Base-by-base conservation (phyloP, 306 rosid genomes). In the Vigna unguiculata region DNA sequence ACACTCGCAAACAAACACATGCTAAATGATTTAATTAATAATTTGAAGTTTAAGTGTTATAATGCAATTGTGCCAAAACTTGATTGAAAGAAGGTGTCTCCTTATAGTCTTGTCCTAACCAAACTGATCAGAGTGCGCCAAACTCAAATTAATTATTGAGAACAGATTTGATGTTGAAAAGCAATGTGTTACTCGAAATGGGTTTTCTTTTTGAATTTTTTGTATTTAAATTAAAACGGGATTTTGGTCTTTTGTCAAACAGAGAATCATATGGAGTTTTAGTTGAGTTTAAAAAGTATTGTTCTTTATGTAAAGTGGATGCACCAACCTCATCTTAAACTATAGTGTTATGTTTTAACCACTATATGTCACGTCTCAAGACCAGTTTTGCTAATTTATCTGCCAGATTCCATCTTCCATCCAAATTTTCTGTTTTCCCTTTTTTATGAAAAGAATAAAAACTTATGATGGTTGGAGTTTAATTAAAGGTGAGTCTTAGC, bases 301-400 rank as follows among this genome's bases (percentile, higher is more conserved):
- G n/a, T 64, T 40, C 78, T 82, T 71, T 77, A 71, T 51, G 5
- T n/a, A 69, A 76, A 76, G 78, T n/a, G 53, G 71, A 60, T 55
- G 69, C 40, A 73, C 68, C 43, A 77, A 30, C 75, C 76, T 69
- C 71, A 58, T 69, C 54, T 49, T 17, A 77, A 77, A 77, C 48
- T 21, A 38, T 25, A 82, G 43, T 24, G 25, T 36, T 21, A 72
- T 66, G 34, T 22, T 66, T 48, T 55, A 66, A 60, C 80, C 86
- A 65, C 75, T 24, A 57, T 22, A 64, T 72, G 79, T 82, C 85
- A 78, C 79, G 32, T 82, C 85, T 71, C 5, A 32, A 48, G 15
- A 25, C 32, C 22, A 66, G 51, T 49, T 45, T 71, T 21, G 67
- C 58, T 55, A 60, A 51, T 60, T 20, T 17, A 24, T 48, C 5